A percentile compares a stretch with the other conserved stretches of the same genome.
Evolutionary conservation across 768 basidiomycete species (phyloP).

Genomic region (Russula sp.): DNA sequence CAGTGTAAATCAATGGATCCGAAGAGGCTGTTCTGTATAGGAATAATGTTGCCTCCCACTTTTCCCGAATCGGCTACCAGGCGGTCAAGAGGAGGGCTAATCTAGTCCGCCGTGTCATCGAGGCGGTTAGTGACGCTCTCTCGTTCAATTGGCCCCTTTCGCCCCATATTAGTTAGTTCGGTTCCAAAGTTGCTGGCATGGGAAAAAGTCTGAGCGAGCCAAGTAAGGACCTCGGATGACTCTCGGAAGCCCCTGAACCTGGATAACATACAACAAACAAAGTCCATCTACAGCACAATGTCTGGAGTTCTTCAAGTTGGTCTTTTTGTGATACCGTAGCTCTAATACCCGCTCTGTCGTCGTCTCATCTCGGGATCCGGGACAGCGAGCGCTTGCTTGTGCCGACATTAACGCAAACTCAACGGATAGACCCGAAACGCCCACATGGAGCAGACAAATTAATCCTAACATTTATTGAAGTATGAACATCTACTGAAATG

Average conservation of each 20-base stretch:
- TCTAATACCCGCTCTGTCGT: too few species aligned
- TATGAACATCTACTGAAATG: neutral
- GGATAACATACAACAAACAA: neutral
- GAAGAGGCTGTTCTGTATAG: neutral
- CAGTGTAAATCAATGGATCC: neutral
- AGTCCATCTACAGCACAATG: neutral
- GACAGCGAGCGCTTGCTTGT: too few species aligned
- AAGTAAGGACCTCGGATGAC: slow-evolving; percentile 6
- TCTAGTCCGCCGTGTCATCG: neutral
- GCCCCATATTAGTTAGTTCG: neutral
- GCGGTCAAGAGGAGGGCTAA: neutral
- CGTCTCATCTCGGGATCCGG: too few species aligned
- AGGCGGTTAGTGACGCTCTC: neutral
- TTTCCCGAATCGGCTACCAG: slow-evolving; percentile 1
- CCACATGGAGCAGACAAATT: neutral
- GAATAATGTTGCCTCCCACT: neutral
- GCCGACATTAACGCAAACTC: too few species aligned
- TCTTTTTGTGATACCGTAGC: too few species aligned
- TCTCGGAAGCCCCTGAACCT: slow-evolving; percentile 2
- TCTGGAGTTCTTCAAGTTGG: too few species aligned
- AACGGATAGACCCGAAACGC: too few species aligned
- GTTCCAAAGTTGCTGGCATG: neutral
- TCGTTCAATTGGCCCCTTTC: too few species aligned
- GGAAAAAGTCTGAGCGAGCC: slow-evolving; percentile 1
- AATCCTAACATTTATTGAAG: neutral